Percentiles rank a stretch among this genome's conserved stretches.
Conservation (phyloP, 257 asterid genomes). For the Leptodermis oblonga region DNA sequence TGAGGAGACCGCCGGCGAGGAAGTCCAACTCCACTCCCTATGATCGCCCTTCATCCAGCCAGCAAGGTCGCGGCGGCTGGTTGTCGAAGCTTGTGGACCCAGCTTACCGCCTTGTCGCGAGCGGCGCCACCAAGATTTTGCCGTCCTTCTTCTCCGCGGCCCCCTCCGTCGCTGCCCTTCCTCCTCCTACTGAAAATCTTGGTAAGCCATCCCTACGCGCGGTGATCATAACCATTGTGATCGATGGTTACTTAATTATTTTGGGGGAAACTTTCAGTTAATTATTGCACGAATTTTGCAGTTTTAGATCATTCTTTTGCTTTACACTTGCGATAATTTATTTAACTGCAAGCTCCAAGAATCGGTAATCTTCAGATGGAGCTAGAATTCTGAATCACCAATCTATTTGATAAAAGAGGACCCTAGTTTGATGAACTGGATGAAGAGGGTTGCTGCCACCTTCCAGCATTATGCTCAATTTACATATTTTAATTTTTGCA, state of each 20-base stretch:
- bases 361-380: not conserved
- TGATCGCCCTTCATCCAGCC: conserved; percentile 28
- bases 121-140: conserved; percentile 33
- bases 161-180: conserved; percentile 18
- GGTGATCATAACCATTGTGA: not conserved
- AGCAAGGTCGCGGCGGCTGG: conserved; percentile 24
- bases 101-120: conserved; percentile 36
- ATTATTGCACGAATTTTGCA: not conserved
- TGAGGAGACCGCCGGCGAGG: conserved; percentile 21
- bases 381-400: not conserved
- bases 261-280: not conserved
- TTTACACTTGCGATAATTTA: not conserved
- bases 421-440: not conserved
- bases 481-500: not conserved
- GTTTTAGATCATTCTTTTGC: not conserved
- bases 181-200: conserved; percentile 11
- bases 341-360: not conserved
- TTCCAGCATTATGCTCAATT: not conserved
- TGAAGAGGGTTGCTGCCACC: not conserved
- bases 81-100: conserved; percentile 43
- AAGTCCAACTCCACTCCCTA: conserved; percentile 34
- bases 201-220: conserved; percentile 9
- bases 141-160: conserved; percentile 31
- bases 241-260: too few species aligned
- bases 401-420: too few species aligned